Conservation (phyloP, 768 basidiomycete species). For the Calocybe gangraenosa region DNA sequence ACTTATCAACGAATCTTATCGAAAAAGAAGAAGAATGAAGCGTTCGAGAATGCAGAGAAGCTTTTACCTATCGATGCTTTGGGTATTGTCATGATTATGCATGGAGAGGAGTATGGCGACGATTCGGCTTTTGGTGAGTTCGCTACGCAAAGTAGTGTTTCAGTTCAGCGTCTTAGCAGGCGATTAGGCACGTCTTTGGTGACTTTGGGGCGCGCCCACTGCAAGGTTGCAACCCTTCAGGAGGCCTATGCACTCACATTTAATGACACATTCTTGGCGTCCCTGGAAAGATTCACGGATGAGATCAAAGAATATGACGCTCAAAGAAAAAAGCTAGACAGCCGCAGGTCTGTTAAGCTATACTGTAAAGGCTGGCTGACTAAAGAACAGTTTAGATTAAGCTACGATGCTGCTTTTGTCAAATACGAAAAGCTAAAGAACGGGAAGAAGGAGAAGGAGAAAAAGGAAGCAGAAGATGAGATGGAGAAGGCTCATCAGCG, state of each 20-base stretch:
- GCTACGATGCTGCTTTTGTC: slow-evolving; percentile 69
- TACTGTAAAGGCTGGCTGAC: background rate
- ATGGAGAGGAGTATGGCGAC: slow-evolving; percentile 78
- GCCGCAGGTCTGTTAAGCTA: slow-evolving; percentile 53
- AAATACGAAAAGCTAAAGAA: slow-evolving; percentile 66
- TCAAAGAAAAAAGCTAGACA: slow-evolving; percentile 84
- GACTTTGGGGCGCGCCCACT: slow-evolving; percentile 77
- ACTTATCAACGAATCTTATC: slow-evolving; percentile 66
- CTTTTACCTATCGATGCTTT: slow-evolving; percentile 73
- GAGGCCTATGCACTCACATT: slow-evolving; percentile 74
- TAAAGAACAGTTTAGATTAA: slow-evolving; percentile 42
- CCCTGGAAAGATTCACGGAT: slow-evolving; percentile 60
- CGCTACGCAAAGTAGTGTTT: background rate
- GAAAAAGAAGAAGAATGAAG: slow-evolving; percentile 71
- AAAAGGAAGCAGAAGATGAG: slow-evolving; percentile 77
- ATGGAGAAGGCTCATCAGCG: slow-evolving; percentile 64
- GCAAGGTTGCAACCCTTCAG: slow-evolving; percentile 80
- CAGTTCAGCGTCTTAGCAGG: background rate
- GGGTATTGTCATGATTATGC: slow-evolving; percentile 82
- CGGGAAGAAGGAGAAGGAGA: slow-evolving; percentile 82
- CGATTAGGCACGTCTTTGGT: slow-evolving; percentile 64
- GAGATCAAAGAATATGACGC: slow-evolving; percentile 82
- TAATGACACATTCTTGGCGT: slow-evolving; percentile 66
- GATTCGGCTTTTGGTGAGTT: slow-evolving; percentile 67
- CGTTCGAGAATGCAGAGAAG: slow-evolving; percentile 63